Percentiles rank a stretch among this genome's conserved stretches.
phyloP scores from a whole-genome alignment of 2,329 filamentous ascomycete species.

The Lecanoromycetidae sp. region DNA sequence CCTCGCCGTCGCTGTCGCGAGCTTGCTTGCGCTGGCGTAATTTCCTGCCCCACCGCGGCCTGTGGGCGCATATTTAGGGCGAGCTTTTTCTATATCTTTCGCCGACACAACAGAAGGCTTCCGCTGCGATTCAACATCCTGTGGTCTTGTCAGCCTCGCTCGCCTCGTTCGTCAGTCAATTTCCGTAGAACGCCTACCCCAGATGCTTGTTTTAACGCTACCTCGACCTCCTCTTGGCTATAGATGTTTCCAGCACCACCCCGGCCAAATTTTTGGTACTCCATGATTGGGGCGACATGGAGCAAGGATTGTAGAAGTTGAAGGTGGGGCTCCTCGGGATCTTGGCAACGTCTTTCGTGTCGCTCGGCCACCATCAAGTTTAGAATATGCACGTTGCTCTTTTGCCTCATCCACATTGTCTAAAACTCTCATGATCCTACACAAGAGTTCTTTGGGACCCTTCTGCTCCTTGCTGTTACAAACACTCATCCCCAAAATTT shows the following conservation, averaged over 20 bases:
- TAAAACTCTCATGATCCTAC: too few relatives aligned
- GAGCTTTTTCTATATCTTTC: background rate
- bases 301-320: background rate
- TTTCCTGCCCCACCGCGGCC: slow-evolving; percentile 18
- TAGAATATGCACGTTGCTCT: too few relatives aligned
- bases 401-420: too few relatives aligned
- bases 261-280: slow-evolving; percentile 15
- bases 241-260: slow-evolving; percentile 19
- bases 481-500: background rate
- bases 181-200: background rate
- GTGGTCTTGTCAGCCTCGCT: background rate
- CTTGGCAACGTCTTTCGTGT: too few relatives aligned
- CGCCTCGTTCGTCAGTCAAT: background rate
- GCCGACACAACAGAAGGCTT: background rate
- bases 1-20: background rate
- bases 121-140: slow-evolving; percentile 14
- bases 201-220: background rate
- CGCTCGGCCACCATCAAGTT: too few relatives aligned
- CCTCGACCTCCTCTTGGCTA: slow-evolving; percentile 13
- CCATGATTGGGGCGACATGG: slow-evolving; percentile 1
- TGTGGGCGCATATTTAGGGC: slow-evolving; percentile 6
- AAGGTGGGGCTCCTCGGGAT: too few relatives aligned
- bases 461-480: too few relatives aligned
- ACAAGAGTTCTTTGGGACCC: too few relatives aligned
- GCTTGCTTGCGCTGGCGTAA: background rate